Conservation (phyloP, 2,329 filamentous ascomycete species). For the Claviceps maximensis region DNA sequence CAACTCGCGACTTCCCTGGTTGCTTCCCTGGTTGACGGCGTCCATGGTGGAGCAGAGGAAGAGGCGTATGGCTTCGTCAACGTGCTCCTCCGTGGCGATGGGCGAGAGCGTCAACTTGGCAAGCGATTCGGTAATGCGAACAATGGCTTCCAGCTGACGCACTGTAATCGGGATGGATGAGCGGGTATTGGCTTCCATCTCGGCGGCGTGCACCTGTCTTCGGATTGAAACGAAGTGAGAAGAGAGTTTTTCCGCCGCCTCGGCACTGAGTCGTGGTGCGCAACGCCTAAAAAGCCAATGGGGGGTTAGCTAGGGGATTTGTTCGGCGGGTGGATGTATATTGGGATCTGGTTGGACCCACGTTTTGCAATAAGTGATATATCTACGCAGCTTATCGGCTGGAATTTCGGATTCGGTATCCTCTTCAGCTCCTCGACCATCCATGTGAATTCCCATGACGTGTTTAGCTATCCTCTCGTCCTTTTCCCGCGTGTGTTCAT, state of each 20-base stretch:
- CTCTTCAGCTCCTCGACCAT: conserved; percentile 69
- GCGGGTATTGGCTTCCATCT: conserved; percentile 77
- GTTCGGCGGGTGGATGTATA: conserved; percentile 18
- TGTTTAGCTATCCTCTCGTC: conserved; percentile 92
- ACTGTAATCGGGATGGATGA: conserved; percentile 96
- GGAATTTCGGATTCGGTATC: conserved; percentile 76
- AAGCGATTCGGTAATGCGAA: conserved; percentile 91
- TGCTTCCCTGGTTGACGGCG: conserved; percentile 80
- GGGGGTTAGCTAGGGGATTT: conserved; percentile 17
- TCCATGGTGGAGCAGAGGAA: conserved; percentile 98
- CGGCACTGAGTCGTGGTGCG: conserved; percentile 76
- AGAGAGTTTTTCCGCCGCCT: conserved; percentile 89
- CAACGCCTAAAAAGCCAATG: conserved; percentile 49
- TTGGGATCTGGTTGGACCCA: conserved; percentile 48
- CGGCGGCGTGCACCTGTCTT: conserved; percentile 81
- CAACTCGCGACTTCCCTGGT: conserved; percentile 71
- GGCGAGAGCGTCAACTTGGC: conserved; percentile 82
- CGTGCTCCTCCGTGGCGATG: conserved; percentile 78
- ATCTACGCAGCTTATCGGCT: conserved; percentile 93
- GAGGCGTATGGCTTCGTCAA: conserved; percentile 92
- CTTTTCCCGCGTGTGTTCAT: conserved; percentile 79
- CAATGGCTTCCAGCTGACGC: conserved; percentile 90
- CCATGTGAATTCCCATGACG: conserved; percentile 97
- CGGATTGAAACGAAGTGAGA: conserved; percentile 96
- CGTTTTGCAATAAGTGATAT: conserved; percentile 94